Evolutionary conservation across 2,329 filamentous ascomycete genomes (phyloP).

Genomic region (Sclerotinia borealis): DNA sequence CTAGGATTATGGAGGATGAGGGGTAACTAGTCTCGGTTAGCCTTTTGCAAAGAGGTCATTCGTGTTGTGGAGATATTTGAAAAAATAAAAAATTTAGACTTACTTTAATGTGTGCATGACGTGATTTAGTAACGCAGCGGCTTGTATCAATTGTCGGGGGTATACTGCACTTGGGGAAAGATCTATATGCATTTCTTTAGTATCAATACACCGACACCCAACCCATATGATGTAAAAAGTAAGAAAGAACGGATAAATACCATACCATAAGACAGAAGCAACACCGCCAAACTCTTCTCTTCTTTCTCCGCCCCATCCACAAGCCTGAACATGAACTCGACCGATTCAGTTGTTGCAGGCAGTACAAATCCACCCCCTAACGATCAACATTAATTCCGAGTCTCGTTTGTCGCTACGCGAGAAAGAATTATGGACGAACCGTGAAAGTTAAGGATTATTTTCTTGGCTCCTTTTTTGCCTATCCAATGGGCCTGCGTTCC

Average conservation of each 20-base stretch:
- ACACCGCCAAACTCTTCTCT: constrained; percentile 42
- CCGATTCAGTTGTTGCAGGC: constrained; percentile 41
- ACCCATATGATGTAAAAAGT: background rate
- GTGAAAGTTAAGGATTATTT: constrained; percentile 42
- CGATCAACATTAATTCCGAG: background rate
- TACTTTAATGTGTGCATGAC: constrained; percentile 33
- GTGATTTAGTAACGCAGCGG: constrained; percentile 38
- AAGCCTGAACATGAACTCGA: constrained; percentile 35
- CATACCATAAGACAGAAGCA: constrained; percentile 50
- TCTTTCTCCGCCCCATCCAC: constrained; percentile 30
- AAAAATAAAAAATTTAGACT: constrained; percentile 30
- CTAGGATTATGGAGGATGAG: constrained; percentile 36
- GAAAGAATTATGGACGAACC: constrained; percentile 28
- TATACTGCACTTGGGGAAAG: constrained; percentile 43
- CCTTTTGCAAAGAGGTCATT: constrained; percentile 39
- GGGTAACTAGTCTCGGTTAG: constrained; percentile 52
- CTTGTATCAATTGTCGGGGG: constrained; percentile 44
- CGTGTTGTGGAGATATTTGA: constrained; percentile 46
- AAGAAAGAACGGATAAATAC: background rate
- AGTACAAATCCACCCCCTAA: constrained; percentile 51
- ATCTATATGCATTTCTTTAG: constrained; percentile 16
- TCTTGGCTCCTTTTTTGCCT: constrained; percentile 35
- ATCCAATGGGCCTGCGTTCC: constrained; percentile 43
- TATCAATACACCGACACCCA: background rate
- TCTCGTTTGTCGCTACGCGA: background rate